These are phyloP conservation scores for Lactifluus subvellereus DNA, from an alignment of 768 basidiomycete genomes.

Conservation along the genomic window DNA sequence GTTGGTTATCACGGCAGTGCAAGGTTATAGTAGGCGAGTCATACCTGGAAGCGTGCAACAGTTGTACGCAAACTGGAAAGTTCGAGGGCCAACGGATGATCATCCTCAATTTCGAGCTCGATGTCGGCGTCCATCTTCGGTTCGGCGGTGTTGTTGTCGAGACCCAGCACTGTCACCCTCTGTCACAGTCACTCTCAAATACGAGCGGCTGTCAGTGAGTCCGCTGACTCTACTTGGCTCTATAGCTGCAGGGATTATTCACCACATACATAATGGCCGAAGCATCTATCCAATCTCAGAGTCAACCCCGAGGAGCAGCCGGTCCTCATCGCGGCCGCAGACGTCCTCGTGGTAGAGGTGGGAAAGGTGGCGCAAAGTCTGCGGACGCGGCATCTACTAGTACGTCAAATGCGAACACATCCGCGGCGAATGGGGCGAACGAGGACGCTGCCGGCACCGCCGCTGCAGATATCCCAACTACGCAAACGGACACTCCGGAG, in stretches of 20 bases:
- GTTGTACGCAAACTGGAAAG: conserved; percentile 34
- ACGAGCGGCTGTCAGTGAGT: not conserved
- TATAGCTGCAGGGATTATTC: not conserved
- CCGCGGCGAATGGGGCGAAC: not conserved
- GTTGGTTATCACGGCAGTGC: not conserved
- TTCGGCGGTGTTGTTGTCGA: not conserved
- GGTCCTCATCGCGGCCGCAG: conserved; percentile 8
- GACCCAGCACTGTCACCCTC: not conserved
- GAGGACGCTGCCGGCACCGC: not conserved
- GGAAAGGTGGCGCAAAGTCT: not conserved
- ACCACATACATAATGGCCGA: conserved; percentile 14
- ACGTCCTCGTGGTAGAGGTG: conserved; percentile 9
- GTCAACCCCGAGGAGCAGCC: not conserved
- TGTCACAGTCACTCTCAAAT: conserved; percentile 8
- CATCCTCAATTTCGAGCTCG: conserved; percentile 28
- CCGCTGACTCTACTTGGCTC: no score
- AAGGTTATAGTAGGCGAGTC: not conserved
- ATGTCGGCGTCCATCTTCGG: conserved; percentile 16
- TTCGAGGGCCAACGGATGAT: conserved; percentile 36
- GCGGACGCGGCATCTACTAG: not conserved
- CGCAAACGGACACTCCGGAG: conserved; percentile 1
- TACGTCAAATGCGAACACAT: not conserved
- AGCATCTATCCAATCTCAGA: conserved; percentile 2
- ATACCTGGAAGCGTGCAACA: conserved; percentile 35
- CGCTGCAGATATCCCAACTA: not conserved